Evolutionary conservation across 352 stramenopile genomes (phyloP), one percentile per base, ranked within the genome.

Genomic region (Albugo candida): DNA sequence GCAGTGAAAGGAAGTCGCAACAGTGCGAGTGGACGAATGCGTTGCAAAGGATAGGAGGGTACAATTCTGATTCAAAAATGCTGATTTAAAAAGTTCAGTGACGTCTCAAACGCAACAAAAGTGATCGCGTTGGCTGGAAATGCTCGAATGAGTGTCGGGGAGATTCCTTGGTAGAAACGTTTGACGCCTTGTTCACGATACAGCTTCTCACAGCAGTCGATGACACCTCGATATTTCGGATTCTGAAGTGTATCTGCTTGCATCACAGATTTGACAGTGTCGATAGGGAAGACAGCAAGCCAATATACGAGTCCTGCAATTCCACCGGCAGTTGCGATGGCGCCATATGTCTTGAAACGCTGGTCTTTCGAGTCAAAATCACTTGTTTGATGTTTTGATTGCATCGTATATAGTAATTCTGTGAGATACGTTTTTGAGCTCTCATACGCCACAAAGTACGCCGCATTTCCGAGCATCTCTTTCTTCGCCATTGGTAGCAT

Each of bases 281-380:
- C 74, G 11, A 89, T 60, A 1, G 77, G 77, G 44, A 86, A 89
- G 31, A 81, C 65, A 37, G 80, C 70, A 42, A 81, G 48, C 77
- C 77, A 89, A 58, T 84, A 89, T 66, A 83, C 80, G 54, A 89
- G 81, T 27, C 77, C 77, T 11, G 77, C 77, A 47, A 67, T 81
- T 14, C 74, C 77, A 14, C 77, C 77, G 4, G 77, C 70, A 34
- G 67, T 59, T 14, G 74, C 70, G 45, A 86, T 83, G 11, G 67
- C 62, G 52, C 82, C 69, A 63, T 86, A 86, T 42, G 68, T 81
- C 35, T 70, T 70, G 49, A 68, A 67, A 35, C 57, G 66, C 27
- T 72, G 64, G 3, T 43, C 8, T 3, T 19, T 24, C 38, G 38
- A 43, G 17, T 43, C 38, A 3, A 24, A 43, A 10, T 43, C 17